A percentile compares a stretch with the other conserved stretches of the same genome.
Conservation (phyloP, 495 filamentous ascomycete genomes). For the Monascus purpureus region DNA sequence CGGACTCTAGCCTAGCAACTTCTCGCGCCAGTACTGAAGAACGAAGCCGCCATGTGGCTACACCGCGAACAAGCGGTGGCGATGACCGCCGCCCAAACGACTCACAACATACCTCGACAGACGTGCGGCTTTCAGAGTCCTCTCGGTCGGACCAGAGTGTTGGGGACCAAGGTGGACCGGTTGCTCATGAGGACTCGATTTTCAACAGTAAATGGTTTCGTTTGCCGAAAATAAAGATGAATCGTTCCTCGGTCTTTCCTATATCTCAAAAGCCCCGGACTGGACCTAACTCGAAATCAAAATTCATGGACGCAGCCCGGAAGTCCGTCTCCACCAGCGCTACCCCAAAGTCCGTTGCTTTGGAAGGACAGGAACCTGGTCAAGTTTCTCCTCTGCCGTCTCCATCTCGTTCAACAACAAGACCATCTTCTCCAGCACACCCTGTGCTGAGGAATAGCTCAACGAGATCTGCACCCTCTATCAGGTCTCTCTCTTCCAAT, state of each 20-base stretch:
- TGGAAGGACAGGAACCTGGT: conserved; percentile 21
- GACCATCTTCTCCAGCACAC: conserved; percentile 20
- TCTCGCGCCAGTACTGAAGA: conserved; percentile 55
- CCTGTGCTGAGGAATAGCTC: conserved; percentile 46
- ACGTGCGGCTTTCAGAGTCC: conserved; percentile 73
- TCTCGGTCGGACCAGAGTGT: conserved; percentile 81
- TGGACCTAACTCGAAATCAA: conserved; percentile 6
- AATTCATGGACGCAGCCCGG: conserved; percentile 3
- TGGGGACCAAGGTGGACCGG: conserved; percentile 50
- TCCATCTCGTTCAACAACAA: conserved; percentile 38
- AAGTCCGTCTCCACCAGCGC: conserved; percentile 11
- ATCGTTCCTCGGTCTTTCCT: conserved; percentile 76
- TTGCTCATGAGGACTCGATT: conserved; percentile 17
- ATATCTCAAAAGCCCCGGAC: conserved; percentile 52
- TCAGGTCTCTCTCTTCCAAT: conserved; percentile 53
- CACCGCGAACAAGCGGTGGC: conserved; percentile 32
- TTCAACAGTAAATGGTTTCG: conserved; percentile 63
- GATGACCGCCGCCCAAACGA: conserved; percentile 54
- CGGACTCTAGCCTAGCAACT: conserved; percentile 24
- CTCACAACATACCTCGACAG: conserved; percentile 49
- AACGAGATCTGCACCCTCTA: conserved; percentile 52
- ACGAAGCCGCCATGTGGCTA: conserved; percentile 43
- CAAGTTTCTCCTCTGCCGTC: conserved; percentile 40
- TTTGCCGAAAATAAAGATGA: conserved; percentile 68
- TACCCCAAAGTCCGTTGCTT: conserved; percentile 12